Percentiles rank a stretch among this genome's conserved stretches.
phyloP scores from a whole-genome alignment of 208 protist genomes.

The Wallacemonas sp. region DNA sequence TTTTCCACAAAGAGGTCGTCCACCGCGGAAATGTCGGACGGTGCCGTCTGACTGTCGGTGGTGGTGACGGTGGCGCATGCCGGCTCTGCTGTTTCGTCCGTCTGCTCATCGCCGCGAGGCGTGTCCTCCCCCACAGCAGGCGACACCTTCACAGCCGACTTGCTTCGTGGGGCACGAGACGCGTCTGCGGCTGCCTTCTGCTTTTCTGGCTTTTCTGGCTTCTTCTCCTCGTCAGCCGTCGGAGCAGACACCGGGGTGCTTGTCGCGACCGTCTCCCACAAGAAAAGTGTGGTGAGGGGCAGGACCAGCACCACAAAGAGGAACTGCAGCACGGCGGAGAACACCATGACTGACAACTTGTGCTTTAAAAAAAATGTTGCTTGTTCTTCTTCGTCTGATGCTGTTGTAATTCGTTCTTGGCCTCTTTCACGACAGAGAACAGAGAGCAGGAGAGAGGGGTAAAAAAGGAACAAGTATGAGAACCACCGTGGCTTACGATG shows the following conservation, averaged over 20 bases:
- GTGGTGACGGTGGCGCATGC: not conserved
- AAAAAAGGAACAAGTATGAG: too few relatives aligned
- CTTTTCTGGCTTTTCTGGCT: too few relatives aligned
- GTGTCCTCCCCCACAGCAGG: too few relatives aligned
- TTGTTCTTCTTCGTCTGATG: too few relatives aligned
- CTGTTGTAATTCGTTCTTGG: too few relatives aligned
- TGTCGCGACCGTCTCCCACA: not conserved
- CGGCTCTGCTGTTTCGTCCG: not conserved
- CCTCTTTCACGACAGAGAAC: not conserved
- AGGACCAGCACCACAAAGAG: not conserved
- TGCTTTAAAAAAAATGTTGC: not conserved
- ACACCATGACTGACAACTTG: not conserved
- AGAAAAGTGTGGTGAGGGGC: not conserved
- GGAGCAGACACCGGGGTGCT: not conserved
- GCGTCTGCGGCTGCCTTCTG: too few relatives aligned
- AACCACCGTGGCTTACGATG: too few relatives aligned
- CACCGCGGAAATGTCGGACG: not conserved
- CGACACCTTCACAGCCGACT: too few relatives aligned
- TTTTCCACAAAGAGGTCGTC: conserved; percentile 2
- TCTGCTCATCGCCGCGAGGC: not conserved
- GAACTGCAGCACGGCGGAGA: conserved; percentile 1
- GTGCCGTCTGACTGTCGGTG: conserved; percentile 1
- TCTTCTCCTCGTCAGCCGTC: not conserved
- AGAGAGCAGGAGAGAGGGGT: not conserved
- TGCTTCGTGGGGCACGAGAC: too few relatives aligned